These are phyloP conservation scores for Aspergillus caelatus DNA, from an alignment of 2,329 filamentous ascomycete species.

Conservation along the genomic window DNA sequence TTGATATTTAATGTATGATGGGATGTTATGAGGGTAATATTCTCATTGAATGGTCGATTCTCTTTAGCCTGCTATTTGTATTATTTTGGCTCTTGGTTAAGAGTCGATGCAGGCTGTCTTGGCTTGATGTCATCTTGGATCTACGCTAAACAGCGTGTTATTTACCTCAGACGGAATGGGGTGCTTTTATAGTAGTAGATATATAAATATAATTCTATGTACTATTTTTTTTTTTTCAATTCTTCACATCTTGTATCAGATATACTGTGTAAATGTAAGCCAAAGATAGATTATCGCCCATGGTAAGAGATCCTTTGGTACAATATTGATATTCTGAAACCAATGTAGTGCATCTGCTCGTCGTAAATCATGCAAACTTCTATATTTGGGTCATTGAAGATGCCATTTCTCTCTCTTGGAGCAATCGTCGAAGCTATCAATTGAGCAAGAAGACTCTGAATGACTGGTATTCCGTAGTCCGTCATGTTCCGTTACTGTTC, in stretches of 20 bases:
- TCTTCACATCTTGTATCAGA: not conserved
- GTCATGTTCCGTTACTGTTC: not conserved
- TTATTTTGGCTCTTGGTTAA: not conserved
- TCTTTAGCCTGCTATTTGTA: not conserved
- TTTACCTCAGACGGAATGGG: not conserved
- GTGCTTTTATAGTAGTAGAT: not conserved
- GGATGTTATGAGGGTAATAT: not conserved
- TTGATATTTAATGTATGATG: not conserved
- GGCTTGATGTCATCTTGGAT: not conserved
- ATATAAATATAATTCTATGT: not conserved
- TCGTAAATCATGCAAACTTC: not conserved
- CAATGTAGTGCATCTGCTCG: not conserved
- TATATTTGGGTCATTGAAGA: not conserved
- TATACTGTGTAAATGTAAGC: not conserved
- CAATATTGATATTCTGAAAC: not conserved
- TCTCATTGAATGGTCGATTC: not conserved
- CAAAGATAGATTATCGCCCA: not conserved
- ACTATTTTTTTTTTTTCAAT: not conserved
- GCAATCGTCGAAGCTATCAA: not conserved
- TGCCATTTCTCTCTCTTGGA: not conserved
- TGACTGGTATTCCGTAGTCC: not conserved
- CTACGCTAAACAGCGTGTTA: not conserved
- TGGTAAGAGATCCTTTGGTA: not conserved
- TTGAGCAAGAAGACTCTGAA: no score
- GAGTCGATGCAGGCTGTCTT: not conserved